phyloP scores from a whole-genome alignment of 495 filamentous ascomycete species.

The Hyphodiscus hymeniophilus region DNA sequence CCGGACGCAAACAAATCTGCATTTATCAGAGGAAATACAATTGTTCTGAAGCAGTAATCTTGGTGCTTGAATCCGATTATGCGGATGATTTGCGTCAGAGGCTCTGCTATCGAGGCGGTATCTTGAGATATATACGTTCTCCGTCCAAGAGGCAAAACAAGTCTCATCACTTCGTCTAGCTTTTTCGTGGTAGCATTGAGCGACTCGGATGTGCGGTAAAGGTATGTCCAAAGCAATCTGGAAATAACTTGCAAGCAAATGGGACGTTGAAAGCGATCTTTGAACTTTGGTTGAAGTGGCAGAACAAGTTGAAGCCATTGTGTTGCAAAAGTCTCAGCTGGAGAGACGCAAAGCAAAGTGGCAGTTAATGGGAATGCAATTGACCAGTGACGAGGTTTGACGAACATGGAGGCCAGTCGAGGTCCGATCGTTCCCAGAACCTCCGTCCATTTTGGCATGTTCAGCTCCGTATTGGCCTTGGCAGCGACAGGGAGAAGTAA shows the following conservation, averaged over 20 bases:
- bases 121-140: slow-evolving; percentile 74
- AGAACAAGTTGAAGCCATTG: slow-evolving; percentile 81
- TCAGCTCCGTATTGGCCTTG: slow-evolving; percentile 63
- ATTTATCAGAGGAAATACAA: slow-evolving; percentile 92
- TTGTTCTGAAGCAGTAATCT: slow-evolving; percentile 81
- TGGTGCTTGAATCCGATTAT: slow-evolving; percentile 93
- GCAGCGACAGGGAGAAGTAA: slow-evolving; percentile 84
- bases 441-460: slow-evolving; percentile 74
- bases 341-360: slow-evolving; percentile 78
- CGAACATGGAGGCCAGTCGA: slow-evolving; percentile 70
- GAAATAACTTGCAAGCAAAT: slow-evolving; percentile 82
- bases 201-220: slow-evolving; percentile 74
- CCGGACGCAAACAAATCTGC: slow-evolving; percentile 75
- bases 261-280: slow-evolving; percentile 73
- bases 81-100: slow-evolving; percentile 83
- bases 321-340: slow-evolving; percentile 67
- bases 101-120: slow-evolving; percentile 63
- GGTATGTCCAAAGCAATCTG: slow-evolving; percentile 90
- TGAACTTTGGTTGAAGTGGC: slow-evolving; percentile 66
- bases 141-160: slow-evolving; percentile 71
- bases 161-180: slow-evolving; percentile 76
- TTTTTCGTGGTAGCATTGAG: slow-evolving; percentile 61
- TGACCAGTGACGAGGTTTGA: slow-evolving; percentile 85
- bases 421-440: slow-evolving; percentile 69
- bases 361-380: slow-evolving; percentile 79